Evolutionary conservation across 192 early-diverging fungal genomes (phyloP), one percentile per base, ranked within the genome.

Genomic region (Lunasporangiospora selenospora): DNA sequence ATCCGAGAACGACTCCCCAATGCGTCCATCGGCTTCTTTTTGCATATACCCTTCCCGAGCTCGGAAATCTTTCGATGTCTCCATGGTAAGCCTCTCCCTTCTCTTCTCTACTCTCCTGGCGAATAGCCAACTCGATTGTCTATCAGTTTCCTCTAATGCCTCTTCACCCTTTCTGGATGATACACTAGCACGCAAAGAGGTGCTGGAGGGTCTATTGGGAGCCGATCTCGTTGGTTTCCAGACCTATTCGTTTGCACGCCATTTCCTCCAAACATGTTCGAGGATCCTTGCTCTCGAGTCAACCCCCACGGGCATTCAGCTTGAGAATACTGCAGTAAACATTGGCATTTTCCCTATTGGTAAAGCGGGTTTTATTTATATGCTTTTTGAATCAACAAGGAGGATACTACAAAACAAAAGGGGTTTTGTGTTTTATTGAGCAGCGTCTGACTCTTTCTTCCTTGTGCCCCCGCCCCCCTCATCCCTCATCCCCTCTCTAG

Each of bases 41-140:
- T 98, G 55, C 96, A 98, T 71, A 94, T 97, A 39, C 96, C 96
- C 0, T 98, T 98, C 76, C 96, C 96, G 26, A 92, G 89, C 75
- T 94, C 92, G 9, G 96, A 98, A 69, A 89, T 98, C 43, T 96
- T 97, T 79, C 83, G 95, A 45, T 96, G 93, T 62, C 75, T 98
- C 40, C 92, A 90, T 47, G 80, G 89, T 80, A 87, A 66, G 80
- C 76, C 18, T 46, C 44, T 27, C 37, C n/a, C 24, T 13, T 53
- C 27, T 43, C 43, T 53, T 36, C 30, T 27, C 11, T 37, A 8
- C 32, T n/a, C n/a, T n/a, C n/a, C n/a, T n/a, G n/a, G n/a, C n/a
- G n/a, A n/a, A n/a, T 49, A 39, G 21, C 18, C 19, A 39, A 30
- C n/a, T 26, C 16, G n/a, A 24, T 6, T n/a, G 31, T 10, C 13